These are phyloP conservation scores for Pseudogymnoascus sp. DNA, from an alignment of 2,329 filamentous ascomycete genomes.

Conservation along the genomic window DNA sequence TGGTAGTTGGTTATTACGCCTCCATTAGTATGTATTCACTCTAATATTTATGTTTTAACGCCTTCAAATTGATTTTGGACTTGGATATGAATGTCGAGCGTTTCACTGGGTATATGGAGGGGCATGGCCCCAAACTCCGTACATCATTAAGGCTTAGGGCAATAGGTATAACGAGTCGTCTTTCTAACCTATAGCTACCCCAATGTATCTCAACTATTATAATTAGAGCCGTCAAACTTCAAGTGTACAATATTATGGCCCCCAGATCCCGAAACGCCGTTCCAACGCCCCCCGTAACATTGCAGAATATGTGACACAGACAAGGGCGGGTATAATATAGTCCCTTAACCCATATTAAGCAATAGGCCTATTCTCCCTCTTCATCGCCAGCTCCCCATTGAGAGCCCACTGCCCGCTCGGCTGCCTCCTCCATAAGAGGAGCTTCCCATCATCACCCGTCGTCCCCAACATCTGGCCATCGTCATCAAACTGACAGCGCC, in stretches of 20 bases:
- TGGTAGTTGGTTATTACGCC: background rate
- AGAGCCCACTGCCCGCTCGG: constrained; percentile 51
- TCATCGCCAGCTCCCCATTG: constrained; percentile 51
- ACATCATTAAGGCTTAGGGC: background rate
- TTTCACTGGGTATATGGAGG: background rate
- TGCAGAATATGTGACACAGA: background rate
- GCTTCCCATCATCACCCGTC: constrained; percentile 65
- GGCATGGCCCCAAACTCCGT: too few relatives aligned
- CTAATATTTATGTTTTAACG: background rate
- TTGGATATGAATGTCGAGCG: background rate
- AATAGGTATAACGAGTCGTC: background rate
- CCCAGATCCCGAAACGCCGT: background rate
- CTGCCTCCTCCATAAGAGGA: constrained; percentile 53
- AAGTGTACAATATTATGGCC: background rate
- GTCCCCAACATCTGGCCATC: constrained; percentile 66
- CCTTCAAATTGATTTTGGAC: background rate
- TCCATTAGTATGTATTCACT: background rate
- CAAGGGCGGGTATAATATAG: background rate
- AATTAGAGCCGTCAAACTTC: background rate
- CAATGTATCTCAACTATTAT: background rate
- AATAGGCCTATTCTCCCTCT: constrained; percentile 27
- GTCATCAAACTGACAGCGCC: constrained; percentile 64
- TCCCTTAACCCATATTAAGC: background rate
- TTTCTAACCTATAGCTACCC: background rate
- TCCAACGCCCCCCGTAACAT: background rate